These are phyloP conservation scores for Gliomastix tumulicola DNA, from an alignment of 2,329 filamentous ascomycete genomes.

Conservation along the genomic window DNA sequence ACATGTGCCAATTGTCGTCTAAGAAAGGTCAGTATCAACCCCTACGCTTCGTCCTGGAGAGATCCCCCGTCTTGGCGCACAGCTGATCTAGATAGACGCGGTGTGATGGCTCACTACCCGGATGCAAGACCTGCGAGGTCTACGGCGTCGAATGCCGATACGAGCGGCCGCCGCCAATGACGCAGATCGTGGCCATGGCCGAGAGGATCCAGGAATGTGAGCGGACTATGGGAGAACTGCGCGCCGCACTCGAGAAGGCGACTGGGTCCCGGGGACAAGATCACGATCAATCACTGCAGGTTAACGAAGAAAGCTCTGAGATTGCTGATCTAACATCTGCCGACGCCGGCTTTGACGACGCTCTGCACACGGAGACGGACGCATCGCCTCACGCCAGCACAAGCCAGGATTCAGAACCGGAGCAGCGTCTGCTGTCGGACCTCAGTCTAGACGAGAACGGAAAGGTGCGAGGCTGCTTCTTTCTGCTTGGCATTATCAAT, in stretches of 20 bases:
- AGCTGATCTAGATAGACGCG: background rate
- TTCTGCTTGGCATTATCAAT: constrained; percentile 2
- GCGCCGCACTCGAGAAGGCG: no score
- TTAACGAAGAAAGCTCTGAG: no score
- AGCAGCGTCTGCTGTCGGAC: no score
- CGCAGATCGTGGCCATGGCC: constrained; percentile 19
- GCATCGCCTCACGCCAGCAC: no score
- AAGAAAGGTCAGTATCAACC: background rate
- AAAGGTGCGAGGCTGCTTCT: no score
- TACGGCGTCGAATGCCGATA: constrained; percentile 20
- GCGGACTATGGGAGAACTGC: constrained; percentile 10
- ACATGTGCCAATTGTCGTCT: constrained; percentile 5
- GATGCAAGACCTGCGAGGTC: constrained; percentile 20
- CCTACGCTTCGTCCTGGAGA: no score
- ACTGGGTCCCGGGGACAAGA: no score
- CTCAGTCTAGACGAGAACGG: background rate
- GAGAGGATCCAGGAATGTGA: constrained; percentile 16
- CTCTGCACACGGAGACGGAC: background rate
- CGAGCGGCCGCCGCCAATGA: constrained; percentile 21
- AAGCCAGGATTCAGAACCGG: no score
- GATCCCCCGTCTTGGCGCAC: no score
- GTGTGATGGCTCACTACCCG: constrained; percentile 18
- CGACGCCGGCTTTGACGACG: background rate
- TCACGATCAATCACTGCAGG: no score
- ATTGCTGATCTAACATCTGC: background rate